A percentile compares a stretch with the other conserved stretches of the same genome.
Evolutionary conservation across 768 basidiomycete species (phyloP).

Genomic region (Chiua virens): DNA sequence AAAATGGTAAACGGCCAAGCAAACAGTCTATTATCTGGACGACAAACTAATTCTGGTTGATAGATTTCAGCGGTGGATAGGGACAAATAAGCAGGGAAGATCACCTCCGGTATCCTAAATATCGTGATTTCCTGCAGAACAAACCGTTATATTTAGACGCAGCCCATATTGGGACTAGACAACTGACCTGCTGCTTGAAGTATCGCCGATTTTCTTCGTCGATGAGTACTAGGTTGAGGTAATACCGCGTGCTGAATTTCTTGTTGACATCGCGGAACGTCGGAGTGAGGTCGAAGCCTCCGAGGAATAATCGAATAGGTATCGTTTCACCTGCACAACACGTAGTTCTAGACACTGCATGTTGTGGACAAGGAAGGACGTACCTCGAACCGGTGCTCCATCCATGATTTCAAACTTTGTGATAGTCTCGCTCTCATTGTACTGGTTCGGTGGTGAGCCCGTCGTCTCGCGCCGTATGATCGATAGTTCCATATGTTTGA

Average conservation of each 20-base stretch:
- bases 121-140: conserved; percentile 74
- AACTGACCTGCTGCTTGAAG: conserved; percentile 88
- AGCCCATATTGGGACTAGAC: background rate
- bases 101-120: conserved; percentile 85
- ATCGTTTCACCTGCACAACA: conserved; percentile 87
- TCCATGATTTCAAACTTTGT: conserved; percentile 99
- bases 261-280: conserved; percentile 99
- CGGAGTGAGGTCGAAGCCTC: conserved; percentile 97
- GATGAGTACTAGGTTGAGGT: conserved; percentile 94
- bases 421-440: conserved; percentile 98
- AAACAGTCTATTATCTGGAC: background rate
- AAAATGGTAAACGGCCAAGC: conserved; percentile 6
- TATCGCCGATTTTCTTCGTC: conserved; percentile 98
- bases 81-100: background rate
- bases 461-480: conserved; percentile 98
- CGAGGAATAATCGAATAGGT: conserved; percentile 95
- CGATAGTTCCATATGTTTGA: conserved; percentile 99
- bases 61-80: conserved; percentile 1
- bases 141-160: conserved; percentile 1
- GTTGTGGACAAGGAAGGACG: conserved; percentile 10
- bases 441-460: conserved; percentile 96
- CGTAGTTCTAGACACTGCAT: background rate
- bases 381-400: conserved; percentile 94
- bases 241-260: conserved; percentile 96
- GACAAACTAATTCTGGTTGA: conserved; percentile 35